Evolutionary conservation across 768 basidiomycete species (phyloP), one percentile per base, ranked within the genome.

Genomic region (Boletus barrowsii): DNA sequence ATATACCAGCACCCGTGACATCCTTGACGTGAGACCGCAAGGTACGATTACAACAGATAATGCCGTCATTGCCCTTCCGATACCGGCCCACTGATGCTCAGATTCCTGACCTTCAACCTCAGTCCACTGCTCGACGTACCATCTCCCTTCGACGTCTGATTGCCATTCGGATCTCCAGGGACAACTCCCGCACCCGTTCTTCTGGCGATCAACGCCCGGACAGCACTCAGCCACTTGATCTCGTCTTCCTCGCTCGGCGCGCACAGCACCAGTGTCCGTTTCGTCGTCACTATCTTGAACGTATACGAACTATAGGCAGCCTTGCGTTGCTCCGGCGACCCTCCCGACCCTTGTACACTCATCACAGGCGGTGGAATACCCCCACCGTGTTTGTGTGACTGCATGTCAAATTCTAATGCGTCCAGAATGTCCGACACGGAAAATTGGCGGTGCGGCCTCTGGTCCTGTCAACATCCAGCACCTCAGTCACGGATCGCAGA

Each of bases 191-290:
- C 72, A 10, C 76, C 83, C 9, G 76, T 76, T 59, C 91, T 76
- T 50, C 90, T 78, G 18, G 88, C 88, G 58, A 98, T 88, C 66
- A 99, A 79, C 56, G 93, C 93, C 47, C 93, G 86, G 37, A 98
- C 83, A 10, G 96, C 93, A 47, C 94, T 93, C 44, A 99, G 76
- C 97, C 97, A 99, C 71, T 89, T 91, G 70, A 98, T 95, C 74
- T 98, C 97, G 62, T 98, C 96, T 63, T 98, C 97, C 70, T 99
- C 97, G 54, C 82, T 87, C 15, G 97, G 96, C 8, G 97, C 97
- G 63, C 94, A 97, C 24, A 98, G 76, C 49, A 96, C 71, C 54
- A 93, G 75, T 17, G 90, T 88, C 56, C 93, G 83, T 71, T 96
- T 94, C 50, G 96, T 94, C 36, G 94, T 97, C 61, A 98, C 87